Evolutionary conservation across 176 grass and related monocot species (phyloP).

Genomic region (Triticum dicoccoides): DNA sequence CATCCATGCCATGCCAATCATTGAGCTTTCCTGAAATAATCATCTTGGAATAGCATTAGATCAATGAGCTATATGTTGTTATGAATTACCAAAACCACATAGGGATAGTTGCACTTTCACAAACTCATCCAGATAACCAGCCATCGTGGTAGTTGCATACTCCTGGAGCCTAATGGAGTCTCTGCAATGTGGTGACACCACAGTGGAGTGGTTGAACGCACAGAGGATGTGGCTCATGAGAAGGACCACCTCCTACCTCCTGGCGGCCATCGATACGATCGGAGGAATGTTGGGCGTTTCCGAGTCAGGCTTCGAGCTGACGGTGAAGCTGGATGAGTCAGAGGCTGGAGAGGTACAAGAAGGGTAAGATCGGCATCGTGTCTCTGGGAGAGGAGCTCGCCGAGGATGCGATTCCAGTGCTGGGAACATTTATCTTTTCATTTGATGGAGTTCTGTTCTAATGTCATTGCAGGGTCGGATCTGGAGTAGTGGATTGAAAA

Average conservation of each 20-base stretch:
- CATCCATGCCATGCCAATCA: too few relatives aligned
- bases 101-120: too few relatives aligned
- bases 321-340: conserved; percentile 35
- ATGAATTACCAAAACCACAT: too few relatives aligned
- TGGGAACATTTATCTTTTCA: too few relatives aligned
- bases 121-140: conserved; percentile 44
- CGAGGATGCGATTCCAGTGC: too few relatives aligned
- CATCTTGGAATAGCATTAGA: too few relatives aligned
- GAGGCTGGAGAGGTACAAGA: conserved; percentile 44
- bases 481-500: too few relatives aligned
- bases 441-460: too few relatives aligned
- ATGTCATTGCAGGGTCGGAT: too few relatives aligned
- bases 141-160: conserved; percentile 27
- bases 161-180: conserved; percentile 53
- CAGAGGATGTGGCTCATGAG: conserved; percentile 71
- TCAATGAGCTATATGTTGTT: too few relatives aligned
- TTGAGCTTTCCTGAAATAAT: too few relatives aligned
- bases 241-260: conserved; percentile 60
- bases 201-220: conserved; percentile 61
- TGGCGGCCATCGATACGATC: conserved; percentile 33
- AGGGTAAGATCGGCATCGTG: conserved; percentile 30
- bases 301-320: conserved; percentile 49
- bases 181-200: conserved; percentile 31
- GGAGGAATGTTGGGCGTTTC: conserved; percentile 50
- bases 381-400: too few relatives aligned